Evolutionary conservation across 2,329 filamentous ascomycete species (phyloP).

Genomic region (Raffaelea albimanens): DNA sequence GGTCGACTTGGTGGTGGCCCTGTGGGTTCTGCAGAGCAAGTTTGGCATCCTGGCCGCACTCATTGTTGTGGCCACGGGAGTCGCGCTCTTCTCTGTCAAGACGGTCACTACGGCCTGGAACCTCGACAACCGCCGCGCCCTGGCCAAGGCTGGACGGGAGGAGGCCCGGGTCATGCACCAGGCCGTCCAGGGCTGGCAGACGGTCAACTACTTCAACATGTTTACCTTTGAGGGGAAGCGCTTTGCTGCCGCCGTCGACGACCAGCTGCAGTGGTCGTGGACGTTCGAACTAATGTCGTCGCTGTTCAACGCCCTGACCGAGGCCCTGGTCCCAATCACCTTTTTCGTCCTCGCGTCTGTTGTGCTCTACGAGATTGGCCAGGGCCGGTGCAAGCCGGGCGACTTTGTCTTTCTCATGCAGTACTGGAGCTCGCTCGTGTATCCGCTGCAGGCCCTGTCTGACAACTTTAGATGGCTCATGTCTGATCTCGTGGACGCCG

Average conservation of each 20-base stretch:
- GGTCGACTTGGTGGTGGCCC: background rate
- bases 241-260: background rate
- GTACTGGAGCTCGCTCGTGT: background rate
- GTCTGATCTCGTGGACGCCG: background rate
- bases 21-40: background rate
- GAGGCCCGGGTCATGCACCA: background rate
- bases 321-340: too few relatives aligned
- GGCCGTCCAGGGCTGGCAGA: background rate
- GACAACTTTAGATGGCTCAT: background rate
- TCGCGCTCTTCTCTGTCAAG: too few relatives aligned
- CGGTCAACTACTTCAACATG: background rate
- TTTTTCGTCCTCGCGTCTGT: too few relatives aligned
- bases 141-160: background rate
- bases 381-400: too few relatives aligned
- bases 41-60: background rate
- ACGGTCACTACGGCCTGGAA: too few relatives aligned
- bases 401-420: background rate
- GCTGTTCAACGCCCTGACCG: too few relatives aligned
- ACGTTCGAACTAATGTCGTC: too few relatives aligned
- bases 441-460: background rate
- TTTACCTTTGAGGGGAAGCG: background rate
- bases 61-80: too few relatives aligned
- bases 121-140: too few relatives aligned
- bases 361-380: background rate
- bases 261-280: too few relatives aligned